phyloP scores from a whole-genome alignment of 2,329 filamentous ascomycete species.

The Claviceps arundinis region DNA sequence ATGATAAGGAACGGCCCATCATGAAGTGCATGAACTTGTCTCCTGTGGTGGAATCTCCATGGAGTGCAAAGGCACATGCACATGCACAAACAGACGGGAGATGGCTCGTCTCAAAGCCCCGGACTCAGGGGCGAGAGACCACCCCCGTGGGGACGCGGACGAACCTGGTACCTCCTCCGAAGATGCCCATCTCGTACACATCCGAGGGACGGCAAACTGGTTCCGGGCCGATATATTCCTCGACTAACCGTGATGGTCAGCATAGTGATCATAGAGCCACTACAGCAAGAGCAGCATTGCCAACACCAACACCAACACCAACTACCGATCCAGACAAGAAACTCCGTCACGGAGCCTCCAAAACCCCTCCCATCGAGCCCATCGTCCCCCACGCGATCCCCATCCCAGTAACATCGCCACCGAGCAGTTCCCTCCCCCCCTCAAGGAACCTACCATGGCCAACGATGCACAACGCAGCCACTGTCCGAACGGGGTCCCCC shows the following conservation, averaged over 20 bases:
- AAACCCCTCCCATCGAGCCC: not conserved
- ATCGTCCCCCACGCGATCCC: not conserved
- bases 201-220: not conserved
- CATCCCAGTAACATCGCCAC: not conserved
- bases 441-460: not conserved
- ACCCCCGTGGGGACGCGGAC: constrained; percentile 6
- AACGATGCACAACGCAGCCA: constrained; percentile 10
- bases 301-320: not conserved
- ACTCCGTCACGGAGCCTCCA: not conserved
- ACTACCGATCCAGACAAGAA: not conserved
- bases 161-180: constrained; percentile 20
- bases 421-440: not conserved
- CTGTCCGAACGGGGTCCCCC: constrained; percentile 16
- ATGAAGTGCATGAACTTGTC: constrained; percentile 25
- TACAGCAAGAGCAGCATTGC: not conserved
- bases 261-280: not conserved
- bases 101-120: constrained; percentile 20
- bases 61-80: constrained; percentile 10
- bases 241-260: not conserved
- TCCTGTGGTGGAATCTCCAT: constrained; percentile 35
- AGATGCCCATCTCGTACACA: constrained; percentile 13
- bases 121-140: constrained; percentile 13
- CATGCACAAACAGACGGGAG: constrained; percentile 9
- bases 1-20: constrained; percentile 9
- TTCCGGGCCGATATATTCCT: not conserved